Evolutionary conservation across 805 yeast genomes (phyloP).

Genomic region (Yamadazyma ubonensis): DNA sequence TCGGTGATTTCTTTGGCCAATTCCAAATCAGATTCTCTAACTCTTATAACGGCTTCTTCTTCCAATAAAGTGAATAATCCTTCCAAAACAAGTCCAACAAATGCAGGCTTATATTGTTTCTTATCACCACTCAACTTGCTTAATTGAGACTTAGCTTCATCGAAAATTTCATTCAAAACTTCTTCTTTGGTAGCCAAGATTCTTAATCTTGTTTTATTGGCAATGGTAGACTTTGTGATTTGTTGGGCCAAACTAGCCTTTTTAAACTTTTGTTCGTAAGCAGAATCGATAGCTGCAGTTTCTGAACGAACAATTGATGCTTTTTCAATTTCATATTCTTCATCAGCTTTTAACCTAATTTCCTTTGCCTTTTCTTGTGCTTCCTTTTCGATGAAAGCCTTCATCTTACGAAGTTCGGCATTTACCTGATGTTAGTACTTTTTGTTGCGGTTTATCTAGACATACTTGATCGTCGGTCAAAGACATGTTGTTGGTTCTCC

Average conservation of each 20-base stretch:
- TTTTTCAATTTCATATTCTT: constrained; percentile 97
- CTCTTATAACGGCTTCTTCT: constrained; percentile 59
- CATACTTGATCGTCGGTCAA: constrained; percentile 35
- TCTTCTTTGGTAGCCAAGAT: constrained; percentile 80
- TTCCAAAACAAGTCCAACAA: constrained; percentile 80
- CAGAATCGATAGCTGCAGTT: constrained; percentile 79
- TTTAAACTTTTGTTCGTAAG: constrained; percentile 79
- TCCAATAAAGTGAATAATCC: constrained; percentile 70
- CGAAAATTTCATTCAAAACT: constrained; percentile 71
- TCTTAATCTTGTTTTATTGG: constrained; percentile 92
- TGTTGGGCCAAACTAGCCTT: constrained; percentile 92
- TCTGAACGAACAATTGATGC: constrained; percentile 92
- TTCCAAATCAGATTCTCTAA: constrained; percentile 62
- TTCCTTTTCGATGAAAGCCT: constrained; percentile 97
- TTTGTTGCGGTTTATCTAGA: constrained; percentile 4
- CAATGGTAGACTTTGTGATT: constrained; percentile 91
- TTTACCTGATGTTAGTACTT: constrained; percentile 59
- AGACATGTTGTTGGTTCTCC: constrained; percentile 21
- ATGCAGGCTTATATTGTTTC: constrained; percentile 61
- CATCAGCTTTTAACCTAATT: constrained; percentile 93
- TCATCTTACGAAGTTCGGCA: constrained; percentile 96
- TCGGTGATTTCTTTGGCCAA: constrained; percentile 60
- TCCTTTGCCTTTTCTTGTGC: constrained; percentile 99
- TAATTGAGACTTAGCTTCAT: constrained; percentile 63
- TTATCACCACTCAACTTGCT: constrained; percentile 54